Base-by-base conservation (phyloP, 805 yeast genomes). In the Candida manassasensis region DNA sequence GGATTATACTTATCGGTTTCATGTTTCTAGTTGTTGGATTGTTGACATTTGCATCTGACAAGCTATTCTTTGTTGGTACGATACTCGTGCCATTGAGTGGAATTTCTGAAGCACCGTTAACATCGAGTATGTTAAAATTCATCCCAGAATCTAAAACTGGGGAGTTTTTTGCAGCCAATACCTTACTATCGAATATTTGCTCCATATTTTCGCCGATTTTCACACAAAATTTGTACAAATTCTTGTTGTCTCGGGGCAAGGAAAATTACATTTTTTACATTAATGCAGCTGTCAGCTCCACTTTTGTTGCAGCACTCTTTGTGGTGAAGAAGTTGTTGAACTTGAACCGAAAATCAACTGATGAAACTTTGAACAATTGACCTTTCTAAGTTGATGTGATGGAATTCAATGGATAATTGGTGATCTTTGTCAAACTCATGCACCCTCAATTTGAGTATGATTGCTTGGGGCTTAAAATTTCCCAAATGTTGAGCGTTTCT, bases 71-170 rank as follows among this genome's bases (percentile, higher is more conserved):
- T 6, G 16, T 22, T 15, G 41, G 37, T 1, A 51, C 76, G 9
- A 56, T 67, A 3, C 54, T 78, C 5, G 7, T 30, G 5, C 8
- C 12, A 0, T 48, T 78, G 19, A 75, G 78, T 2, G 63, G 77
- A 0, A 36, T 75, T 1, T 58, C 67, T 1, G 55, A 71, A 0
- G 90, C 93, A 1, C 66, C 79, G 0, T 41, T 78, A 6, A 78
- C 73, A 47, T 66, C 83, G 0, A 43, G 81, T 1, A 55, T 81
- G 9, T 63, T 78, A 36, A 83, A 83, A 52, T 77, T 78, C 50
- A 72, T 67, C 39, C 74, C 76, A 1, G 72, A 31, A 21, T 42
- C 45, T 10, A 41, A 35, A 30, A 38, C 38, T 7, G 51, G 51
- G 12, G 41, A 41, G 21, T 29, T 45, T 9, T 43, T 43, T 28